These are phyloP conservation scores for Colletotrichum camelliae DNA, from an alignment of 2,329 filamentous ascomycete species.

Conservation along the genomic window DNA sequence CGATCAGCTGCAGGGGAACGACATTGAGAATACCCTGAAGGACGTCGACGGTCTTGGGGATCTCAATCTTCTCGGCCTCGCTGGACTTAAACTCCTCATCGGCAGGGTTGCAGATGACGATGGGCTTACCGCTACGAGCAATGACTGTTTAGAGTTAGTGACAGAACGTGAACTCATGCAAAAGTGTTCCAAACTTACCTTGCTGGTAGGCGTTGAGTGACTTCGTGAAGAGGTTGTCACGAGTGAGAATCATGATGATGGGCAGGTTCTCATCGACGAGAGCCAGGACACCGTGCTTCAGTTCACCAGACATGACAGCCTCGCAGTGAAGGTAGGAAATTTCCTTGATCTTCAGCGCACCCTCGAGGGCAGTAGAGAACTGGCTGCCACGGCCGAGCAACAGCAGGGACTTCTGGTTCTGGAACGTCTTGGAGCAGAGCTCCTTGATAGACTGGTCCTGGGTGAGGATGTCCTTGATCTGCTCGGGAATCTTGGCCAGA, in stretches of 20 bases:
- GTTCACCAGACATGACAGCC: slow-evolving; percentile 99
- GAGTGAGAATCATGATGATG: slow-evolving; percentile 99
- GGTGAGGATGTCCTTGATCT: slow-evolving; percentile 91
- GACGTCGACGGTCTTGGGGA: slow-evolving; percentile 92
- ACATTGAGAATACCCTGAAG: slow-evolving; percentile 98
- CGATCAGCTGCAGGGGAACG: slow-evolving; percentile 95
- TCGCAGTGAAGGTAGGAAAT: slow-evolving; percentile 99
- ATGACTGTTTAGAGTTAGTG: slow-evolving; percentile 67
- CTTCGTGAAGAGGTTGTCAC: slow-evolving; percentile 95
- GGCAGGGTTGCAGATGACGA: slow-evolving; percentile 94
- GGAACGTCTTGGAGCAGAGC: slow-evolving; percentile 89
- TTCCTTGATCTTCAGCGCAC: slow-evolving; percentile 99
- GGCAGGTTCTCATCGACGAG: slow-evolving; percentile 98
- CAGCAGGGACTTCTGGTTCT: slow-evolving; percentile 95
- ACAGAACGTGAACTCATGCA: background rate
- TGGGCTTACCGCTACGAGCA: slow-evolving; percentile 92
- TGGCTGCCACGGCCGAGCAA: slow-evolving; percentile 94
- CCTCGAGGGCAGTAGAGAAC: slow-evolving; percentile 96
- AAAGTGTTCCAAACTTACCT: slow-evolving; percentile 58
- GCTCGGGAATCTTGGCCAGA: slow-evolving; percentile 82
- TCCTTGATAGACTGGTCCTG: slow-evolving; percentile 95
- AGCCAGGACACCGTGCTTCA: slow-evolving; percentile 98
- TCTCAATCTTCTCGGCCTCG: slow-evolving; percentile 96
- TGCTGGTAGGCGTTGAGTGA: slow-evolving; percentile 99
- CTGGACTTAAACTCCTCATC: slow-evolving; percentile 89